A percentile compares a stretch with the other conserved stretches of the same genome.
These are phyloP conservation scores for Bipolaris oryzae DNA, from an alignment of 2,329 filamentous ascomycete species.

Conservation along the genomic window DNA sequence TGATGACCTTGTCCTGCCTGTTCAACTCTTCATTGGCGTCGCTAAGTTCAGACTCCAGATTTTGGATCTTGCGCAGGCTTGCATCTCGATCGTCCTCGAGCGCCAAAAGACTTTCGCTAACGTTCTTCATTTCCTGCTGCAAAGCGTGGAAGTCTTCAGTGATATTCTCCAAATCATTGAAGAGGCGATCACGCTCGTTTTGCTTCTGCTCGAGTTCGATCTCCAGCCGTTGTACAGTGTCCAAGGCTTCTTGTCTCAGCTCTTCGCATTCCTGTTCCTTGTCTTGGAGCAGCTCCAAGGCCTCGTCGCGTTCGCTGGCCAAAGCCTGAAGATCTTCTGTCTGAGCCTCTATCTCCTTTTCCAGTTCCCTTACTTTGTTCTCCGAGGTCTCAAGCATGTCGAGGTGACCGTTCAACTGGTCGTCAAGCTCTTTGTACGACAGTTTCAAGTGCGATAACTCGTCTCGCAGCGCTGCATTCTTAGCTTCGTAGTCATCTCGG, in stretches of 20 bases:
- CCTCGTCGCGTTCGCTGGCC: slow-evolving; percentile 85
- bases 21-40: slow-evolving; percentile 88
- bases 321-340: slow-evolving; percentile 80
- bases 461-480: slow-evolving; percentile 82
- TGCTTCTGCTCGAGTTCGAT: slow-evolving; percentile 74
- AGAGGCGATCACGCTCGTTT: slow-evolving; percentile 71
- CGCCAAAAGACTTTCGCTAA: slow-evolving; percentile 83
- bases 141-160: slow-evolving; percentile 90
- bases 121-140: slow-evolving; percentile 89
- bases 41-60: slow-evolving; percentile 80
- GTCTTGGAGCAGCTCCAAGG: slow-evolving; percentile 73
- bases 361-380: slow-evolving; percentile 66
- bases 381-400: slow-evolving; percentile 75
- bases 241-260: slow-evolving; percentile 63
- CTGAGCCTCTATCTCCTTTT: slow-evolving; percentile 79
- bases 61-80: slow-evolving; percentile 78
- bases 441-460: slow-evolving; percentile 84
- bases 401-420: slow-evolving; percentile 79
- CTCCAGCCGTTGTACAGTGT: slow-evolving; percentile 63
- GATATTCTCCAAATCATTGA: slow-evolving; percentile 74
- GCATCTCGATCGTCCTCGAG: slow-evolving; percentile 88
- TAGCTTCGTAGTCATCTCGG: slow-evolving; percentile 82
- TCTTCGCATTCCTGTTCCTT: slow-evolving; percentile 60
- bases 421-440: slow-evolving; percentile 85
- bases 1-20: slow-evolving; percentile 79